These are phyloP conservation scores for Macaranga tanarius DNA, from an alignment of 441 rosid genomes.

Conservation along the genomic window DNA sequence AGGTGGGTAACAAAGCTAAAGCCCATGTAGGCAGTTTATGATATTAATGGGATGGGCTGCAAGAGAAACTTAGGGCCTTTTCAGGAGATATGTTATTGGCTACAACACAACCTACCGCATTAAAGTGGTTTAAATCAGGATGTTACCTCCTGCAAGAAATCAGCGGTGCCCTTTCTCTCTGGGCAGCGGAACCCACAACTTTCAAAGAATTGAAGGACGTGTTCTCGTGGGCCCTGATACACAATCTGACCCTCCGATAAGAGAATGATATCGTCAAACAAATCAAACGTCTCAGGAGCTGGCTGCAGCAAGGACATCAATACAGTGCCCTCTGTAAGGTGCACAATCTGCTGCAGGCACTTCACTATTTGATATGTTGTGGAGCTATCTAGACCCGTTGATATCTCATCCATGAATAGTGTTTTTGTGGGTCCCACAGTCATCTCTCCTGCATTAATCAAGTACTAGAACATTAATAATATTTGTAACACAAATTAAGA, in stretches of 20 bases:
- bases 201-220: slow-evolving; percentile 68
- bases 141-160: slow-evolving; percentile 85
- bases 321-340: slow-evolving; percentile 68
- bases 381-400: slow-evolving; percentile 90
- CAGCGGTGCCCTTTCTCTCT: slow-evolving; percentile 85
- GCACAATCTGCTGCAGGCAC: slow-evolving; percentile 81
- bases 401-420: slow-evolving; percentile 89
- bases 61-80: too few relatives aligned
- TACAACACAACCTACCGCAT: too few relatives aligned
- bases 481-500: too few relatives aligned
- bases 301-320: slow-evolving; percentile 84
- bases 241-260: slow-evolving; percentile 76
- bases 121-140: not conserved
- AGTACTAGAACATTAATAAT: too few relatives aligned
- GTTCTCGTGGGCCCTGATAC: slow-evolving; percentile 76
- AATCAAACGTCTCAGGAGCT: slow-evolving; percentile 83
- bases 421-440: slow-evolving; percentile 91
- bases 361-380: slow-evolving; percentile 83
- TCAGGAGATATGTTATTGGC: too few relatives aligned
- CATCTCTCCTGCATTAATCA: slow-evolving; percentile 68
- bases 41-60: too few relatives aligned
- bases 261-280: slow-evolving; percentile 75
- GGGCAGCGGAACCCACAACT: slow-evolving; percentile 81
- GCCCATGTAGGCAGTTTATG: too few relatives aligned
- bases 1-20: too few relatives aligned